These are phyloP conservation scores for Chalciporus chontae DNA, from an alignment of 768 basidiomycete genomes.

Conservation along the genomic window DNA sequence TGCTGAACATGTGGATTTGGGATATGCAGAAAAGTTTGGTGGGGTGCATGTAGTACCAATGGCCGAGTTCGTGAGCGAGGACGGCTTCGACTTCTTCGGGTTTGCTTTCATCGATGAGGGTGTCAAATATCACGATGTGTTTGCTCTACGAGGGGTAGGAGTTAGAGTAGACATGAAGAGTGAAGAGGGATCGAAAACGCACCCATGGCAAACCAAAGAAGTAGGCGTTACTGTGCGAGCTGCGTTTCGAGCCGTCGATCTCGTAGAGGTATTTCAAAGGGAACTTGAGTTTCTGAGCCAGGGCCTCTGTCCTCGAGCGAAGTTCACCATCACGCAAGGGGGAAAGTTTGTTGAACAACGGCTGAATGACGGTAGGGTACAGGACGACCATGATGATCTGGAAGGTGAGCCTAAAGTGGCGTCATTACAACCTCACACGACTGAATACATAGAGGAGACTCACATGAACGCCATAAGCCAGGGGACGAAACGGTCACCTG, in stretches of 20 bases:
- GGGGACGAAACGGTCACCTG: slow-evolving; percentile 87
- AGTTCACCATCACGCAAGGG: slow-evolving; percentile 77
- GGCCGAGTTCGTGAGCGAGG: slow-evolving; percentile 95
- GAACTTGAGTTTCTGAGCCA: slow-evolving; percentile 84
- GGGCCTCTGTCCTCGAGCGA: slow-evolving; percentile 67
- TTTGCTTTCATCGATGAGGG: slow-evolving; percentile 86
- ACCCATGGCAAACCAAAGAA: slow-evolving; percentile 98
- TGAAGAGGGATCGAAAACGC: slow-evolving; percentile 17
- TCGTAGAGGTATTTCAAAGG: slow-evolving; percentile 93
- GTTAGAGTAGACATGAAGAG: neutral
- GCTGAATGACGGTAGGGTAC: slow-evolving; percentile 87
- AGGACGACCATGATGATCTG: slow-evolving; percentile 81
- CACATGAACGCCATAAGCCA: slow-evolving; percentile 94
- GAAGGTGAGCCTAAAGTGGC: slow-evolving; percentile 59
- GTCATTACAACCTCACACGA: neutral
- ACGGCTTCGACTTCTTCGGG: slow-evolving; percentile 96
- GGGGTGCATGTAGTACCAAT: slow-evolving; percentile 93
- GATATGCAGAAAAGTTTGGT: slow-evolving; percentile 83
- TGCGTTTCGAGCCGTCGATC: slow-evolving; percentile 95
- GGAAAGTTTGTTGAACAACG: slow-evolving; percentile 95
- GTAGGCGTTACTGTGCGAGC: slow-evolving; percentile 96
- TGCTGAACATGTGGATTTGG: slow-evolving; percentile 84
- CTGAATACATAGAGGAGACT: slow-evolving; percentile 23
- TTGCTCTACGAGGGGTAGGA: slow-evolving; percentile 54
- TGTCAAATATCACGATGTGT: slow-evolving; percentile 96